These are phyloP conservation scores for Cyclotella cryptica DNA, from an alignment of 108 stramenopile species.

Conservation along the genomic window DNA sequence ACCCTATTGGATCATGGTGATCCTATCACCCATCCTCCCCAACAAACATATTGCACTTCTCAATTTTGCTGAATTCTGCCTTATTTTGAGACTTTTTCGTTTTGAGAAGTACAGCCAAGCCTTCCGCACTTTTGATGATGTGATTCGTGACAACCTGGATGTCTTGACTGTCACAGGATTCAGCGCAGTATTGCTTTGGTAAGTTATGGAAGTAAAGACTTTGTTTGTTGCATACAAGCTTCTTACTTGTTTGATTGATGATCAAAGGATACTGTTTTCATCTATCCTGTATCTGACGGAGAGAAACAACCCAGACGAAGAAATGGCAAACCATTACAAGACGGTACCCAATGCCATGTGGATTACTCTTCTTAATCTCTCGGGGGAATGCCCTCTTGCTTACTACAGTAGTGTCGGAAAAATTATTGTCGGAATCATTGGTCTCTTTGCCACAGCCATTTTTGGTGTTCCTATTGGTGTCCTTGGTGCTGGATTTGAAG, in stretches of 20 bases:
- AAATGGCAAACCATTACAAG: slow-evolving; percentile 73
- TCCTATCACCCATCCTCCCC: slow-evolving; percentile 29
- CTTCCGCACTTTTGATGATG: slow-evolving; percentile 84
- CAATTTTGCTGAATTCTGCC: slow-evolving; percentile 55
- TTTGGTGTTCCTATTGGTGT: slow-evolving; percentile 88
- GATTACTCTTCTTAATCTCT: slow-evolving; percentile 89
- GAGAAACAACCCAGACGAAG: slow-evolving; percentile 80
- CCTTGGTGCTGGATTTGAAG: slow-evolving; percentile 91
- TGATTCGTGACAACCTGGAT: slow-evolving; percentile 71
- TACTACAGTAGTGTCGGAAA: slow-evolving; percentile 83
- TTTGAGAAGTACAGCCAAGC: slow-evolving; percentile 87
- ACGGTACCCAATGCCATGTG: slow-evolving; percentile 93
- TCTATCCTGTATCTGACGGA: slow-evolving; percentile 85
- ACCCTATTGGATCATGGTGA: slow-evolving; percentile 74
- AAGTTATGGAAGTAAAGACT: background rate
- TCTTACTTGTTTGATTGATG: background rate
- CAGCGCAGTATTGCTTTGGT: slow-evolving; percentile 80
- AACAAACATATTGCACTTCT: background rate
- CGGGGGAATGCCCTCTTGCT: slow-evolving; percentile 87
- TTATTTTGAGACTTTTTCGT: slow-evolving; percentile 78
- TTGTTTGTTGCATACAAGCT: background rate
- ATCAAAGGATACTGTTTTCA: slow-evolving; percentile 72
- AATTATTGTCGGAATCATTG: slow-evolving; percentile 78
- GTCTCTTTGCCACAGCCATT: slow-evolving; percentile 82
- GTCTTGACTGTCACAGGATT: slow-evolving; percentile 89